Evolutionary conservation across 768 basidiomycete species (phyloP).

Genomic region (Leccinum subgranulosum): DNA sequence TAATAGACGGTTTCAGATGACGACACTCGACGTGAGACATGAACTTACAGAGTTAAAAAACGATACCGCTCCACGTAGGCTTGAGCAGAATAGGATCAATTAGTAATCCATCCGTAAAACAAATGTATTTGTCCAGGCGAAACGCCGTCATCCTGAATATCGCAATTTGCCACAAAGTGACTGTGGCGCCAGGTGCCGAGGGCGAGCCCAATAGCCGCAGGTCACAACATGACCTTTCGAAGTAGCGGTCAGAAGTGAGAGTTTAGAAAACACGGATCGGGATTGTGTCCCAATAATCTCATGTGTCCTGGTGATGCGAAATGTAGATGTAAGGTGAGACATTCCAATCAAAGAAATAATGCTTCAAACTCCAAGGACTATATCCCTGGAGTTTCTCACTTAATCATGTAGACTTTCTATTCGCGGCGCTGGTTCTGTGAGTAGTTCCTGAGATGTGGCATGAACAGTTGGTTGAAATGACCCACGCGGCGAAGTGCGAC

Average conservation of each 20-base stretch:
- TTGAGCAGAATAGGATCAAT: neutral
- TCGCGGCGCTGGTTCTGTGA: neutral
- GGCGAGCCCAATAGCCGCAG: neutral
- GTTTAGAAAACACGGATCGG: neutral
- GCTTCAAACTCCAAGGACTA: neutral
- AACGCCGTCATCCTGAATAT: neutral
- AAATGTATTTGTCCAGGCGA: neutral
- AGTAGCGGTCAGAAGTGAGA: neutral
- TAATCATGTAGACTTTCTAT: neutral
- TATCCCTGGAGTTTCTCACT: neutral
- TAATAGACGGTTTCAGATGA: conserved; percentile 5
- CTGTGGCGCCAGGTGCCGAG: neutral
- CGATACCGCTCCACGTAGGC: neutral
- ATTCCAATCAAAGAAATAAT: neutral
- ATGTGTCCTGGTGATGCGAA: neutral
- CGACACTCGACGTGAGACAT: conserved; percentile 3
- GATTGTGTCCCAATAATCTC: neutral
- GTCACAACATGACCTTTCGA: neutral
- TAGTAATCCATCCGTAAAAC: neutral
- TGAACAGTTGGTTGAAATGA: neutral
- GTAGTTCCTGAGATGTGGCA: neutral
- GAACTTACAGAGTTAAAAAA: neutral
- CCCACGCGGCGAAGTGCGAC: neutral
- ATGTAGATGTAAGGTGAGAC: neutral
- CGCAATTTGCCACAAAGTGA: neutral